Base-by-base conservation (phyloP, 2,329 filamentous ascomycete species). In the Sclerotinia borealis region DNA sequence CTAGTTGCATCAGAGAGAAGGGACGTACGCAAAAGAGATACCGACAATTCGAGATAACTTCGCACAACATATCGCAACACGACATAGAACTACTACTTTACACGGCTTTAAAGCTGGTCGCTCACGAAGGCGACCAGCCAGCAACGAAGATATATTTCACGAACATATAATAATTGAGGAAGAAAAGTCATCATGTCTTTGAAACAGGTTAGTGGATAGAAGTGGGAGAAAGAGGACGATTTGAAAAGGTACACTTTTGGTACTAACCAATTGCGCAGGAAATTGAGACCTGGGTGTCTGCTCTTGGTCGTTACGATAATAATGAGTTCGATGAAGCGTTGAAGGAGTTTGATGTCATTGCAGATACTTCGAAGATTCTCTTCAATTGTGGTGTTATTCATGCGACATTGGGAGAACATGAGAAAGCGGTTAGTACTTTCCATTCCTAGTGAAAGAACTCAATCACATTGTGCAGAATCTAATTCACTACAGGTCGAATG, bases 371-470 rank as follows among this genome's bases (percentile, higher is more conserved):
- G 71, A 98, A 96, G 81, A 99, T 99, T 67, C 82, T 96, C 66
- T 99, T 99, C 82, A 99, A 99, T 74, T 96, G 93, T 77, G 95
- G 95, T 70, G 93, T 99, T 45, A 98, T 99, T 72, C 91, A 97
- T 80, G 95, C 95, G 45, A 98, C 95, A 0, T 82, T 99, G 22
- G 95, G 95, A 70, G 92, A 98, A 76, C 95, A 99, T 78, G 90
- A 93, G 75, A 92, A 92, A 81, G 95, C 95, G 74, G 93, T 96
- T 81, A 77, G 92, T 82, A 43, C 54, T 41, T 39, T 58, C 25
- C 60, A 48, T 58, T 39, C 50, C 51, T 49, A 3, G 31, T 9
- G 25, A 60, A 60, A 47, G 50, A 48, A 25, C 7, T 47, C 13
- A 27, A 27, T 5, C 9, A 2, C 25, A 29, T 8, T 29, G 11